Evolutionary conservation across 2,329 filamentous ascomycete genomes (phyloP).

Genomic region (Coleophoma eucalyptorum): DNA sequence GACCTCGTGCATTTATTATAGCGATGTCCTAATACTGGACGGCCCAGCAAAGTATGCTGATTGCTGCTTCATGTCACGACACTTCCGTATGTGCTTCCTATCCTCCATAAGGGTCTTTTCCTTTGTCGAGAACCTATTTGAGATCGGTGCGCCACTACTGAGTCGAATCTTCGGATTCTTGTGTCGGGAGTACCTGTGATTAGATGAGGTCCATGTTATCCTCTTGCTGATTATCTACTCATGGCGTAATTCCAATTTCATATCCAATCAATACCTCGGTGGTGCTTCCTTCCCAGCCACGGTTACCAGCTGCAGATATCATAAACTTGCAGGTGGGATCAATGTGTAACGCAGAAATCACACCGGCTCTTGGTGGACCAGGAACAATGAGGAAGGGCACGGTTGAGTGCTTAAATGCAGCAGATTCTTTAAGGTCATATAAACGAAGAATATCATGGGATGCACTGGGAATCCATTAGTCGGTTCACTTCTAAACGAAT

Average conservation of each 20-base stretch:
- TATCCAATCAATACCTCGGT: constrained; percentile 94
- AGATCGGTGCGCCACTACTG: no score
- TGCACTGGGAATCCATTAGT: constrained; percentile 49
- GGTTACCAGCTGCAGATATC: constrained; percentile 85
- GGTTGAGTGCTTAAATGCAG: constrained; percentile 66
- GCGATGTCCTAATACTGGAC: no score
- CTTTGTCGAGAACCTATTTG: no score
- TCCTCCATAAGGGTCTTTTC: no score
- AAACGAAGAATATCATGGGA: constrained; percentile 90
- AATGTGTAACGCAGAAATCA: constrained; percentile 81
- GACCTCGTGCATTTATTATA: no score
- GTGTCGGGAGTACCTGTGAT: no score
- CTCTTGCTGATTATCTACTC: background rate
- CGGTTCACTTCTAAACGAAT: constrained; percentile 9
- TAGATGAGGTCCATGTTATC: no score
- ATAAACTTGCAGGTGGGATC: constrained; percentile 88
- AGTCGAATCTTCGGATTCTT: no score
- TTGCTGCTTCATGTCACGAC: no score
- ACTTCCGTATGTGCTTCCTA: no score
- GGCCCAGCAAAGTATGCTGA: no score
- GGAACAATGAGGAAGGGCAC: constrained; percentile 97
- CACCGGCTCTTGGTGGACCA: constrained; percentile 76
- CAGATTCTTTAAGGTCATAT: constrained; percentile 73
- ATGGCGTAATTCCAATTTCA: constrained; percentile 57
- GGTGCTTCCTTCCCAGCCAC: constrained; percentile 88